Base-by-base conservation (phyloP, 2,329 filamentous ascomycete species). In the Aureobasidium sp. region DNA sequence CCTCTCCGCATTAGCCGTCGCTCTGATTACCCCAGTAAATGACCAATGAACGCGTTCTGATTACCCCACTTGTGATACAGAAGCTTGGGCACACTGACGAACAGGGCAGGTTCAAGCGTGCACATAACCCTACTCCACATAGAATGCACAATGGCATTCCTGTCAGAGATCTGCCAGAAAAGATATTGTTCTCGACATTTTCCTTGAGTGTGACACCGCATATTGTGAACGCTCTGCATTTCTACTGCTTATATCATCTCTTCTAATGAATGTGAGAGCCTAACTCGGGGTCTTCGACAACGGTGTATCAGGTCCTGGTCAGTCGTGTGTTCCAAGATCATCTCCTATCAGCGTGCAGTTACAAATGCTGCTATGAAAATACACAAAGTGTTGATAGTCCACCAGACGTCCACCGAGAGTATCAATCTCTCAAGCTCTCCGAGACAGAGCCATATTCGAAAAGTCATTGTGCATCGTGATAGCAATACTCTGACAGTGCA, bases 31-130 rank as follows among this genome's bases (percentile, higher is more conserved):
- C 53, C 26, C 29, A 26, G 36, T 10, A 23, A 41, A 46, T 57
- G 53, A 57, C 53, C 53, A 57, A 57, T 57, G 53, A 36, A 20
- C 53, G 41, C n/a, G 53, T 46, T 23, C 27, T 32, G 53, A 57
- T 57, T 44, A 44, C 41, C 53, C 39, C 53, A 36, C 53, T 26
- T 29, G 20, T n/a, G 15, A 39, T 10, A 23, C 5, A 41, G 20
- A 41, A 56, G 37, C 52, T 42, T n/a, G 52, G 39, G 13, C 26
- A 3, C 27, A 3, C 9, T 12, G 3, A n/a, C 53, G 20, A 46
- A 57, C 23, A 26, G 12, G 53, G 53, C 53, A 57, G 20, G 27
- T 57, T 46, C 53, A 57, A 46, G 53, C 53, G 53, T 46, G n/a
- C 27, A 20, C 10, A 20, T 20, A 20, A 20, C 20, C 20, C 20